Evolutionary conservation across 2,329 filamentous ascomycete genomes (phyloP).

Genomic region (Fusarium kyushuense): DNA sequence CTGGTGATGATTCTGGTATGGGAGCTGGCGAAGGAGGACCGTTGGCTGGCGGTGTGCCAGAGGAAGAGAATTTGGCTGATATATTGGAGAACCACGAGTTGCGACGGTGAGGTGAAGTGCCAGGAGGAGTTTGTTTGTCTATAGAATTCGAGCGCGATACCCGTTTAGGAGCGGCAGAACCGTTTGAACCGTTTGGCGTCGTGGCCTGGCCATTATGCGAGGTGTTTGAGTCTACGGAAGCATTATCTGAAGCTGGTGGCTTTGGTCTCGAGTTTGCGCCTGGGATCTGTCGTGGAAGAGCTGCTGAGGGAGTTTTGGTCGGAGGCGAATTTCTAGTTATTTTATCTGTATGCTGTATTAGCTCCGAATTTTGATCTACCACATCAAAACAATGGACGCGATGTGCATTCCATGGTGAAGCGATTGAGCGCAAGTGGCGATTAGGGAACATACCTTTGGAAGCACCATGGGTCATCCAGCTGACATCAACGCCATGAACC

Average conservation of each 20-base stretch:
- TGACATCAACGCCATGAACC: conserved; percentile 85
- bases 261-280: conserved; percentile 47
- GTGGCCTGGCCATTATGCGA: conserved; percentile 42
- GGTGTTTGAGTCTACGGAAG: conserved; percentile 35
- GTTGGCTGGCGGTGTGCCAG: conserved; percentile 51
- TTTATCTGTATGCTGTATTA: conserved; percentile 47
- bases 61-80: conserved; percentile 88
- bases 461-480: conserved; percentile 86
- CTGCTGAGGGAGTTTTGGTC: conserved; percentile 42
- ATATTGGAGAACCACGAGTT: conserved; percentile 95
- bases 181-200: conserved; percentile 47
- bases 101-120: conserved; percentile 64
- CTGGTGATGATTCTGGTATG: conserved; percentile 46
- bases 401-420: conserved; percentile 29
- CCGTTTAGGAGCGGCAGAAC: conserved; percentile 43
- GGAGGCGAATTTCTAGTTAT: conserved; percentile 48
- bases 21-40: conserved; percentile 50
- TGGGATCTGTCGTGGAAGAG: conserved; percentile 53
- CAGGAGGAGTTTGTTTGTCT: conserved; percentile 50
- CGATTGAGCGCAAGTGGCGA: conserved; percentile 41
- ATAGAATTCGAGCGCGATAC: conserved; percentile 53
- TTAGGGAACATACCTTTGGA: conserved; percentile 75
- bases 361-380: conserved; percentile 3
- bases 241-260: conserved; percentile 46
- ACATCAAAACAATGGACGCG: conserved; percentile 4